Evolutionary conservation across 352 stramenopile species (phyloP).

Genomic region (Globisporangium cylindrosporum): DNA sequence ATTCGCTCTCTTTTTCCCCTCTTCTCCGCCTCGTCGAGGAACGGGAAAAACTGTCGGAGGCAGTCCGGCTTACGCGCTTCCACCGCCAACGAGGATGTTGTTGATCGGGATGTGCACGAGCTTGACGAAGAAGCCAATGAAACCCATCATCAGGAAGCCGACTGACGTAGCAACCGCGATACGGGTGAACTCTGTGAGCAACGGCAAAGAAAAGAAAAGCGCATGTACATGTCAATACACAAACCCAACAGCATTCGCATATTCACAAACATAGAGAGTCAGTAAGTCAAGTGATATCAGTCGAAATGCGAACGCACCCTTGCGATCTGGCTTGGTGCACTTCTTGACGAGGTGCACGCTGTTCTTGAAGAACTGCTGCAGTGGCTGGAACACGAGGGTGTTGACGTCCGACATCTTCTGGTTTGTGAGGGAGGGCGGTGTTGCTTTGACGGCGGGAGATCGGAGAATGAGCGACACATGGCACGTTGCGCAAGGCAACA

Average conservation of each 20-base stretch:
- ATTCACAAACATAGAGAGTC: neutral
- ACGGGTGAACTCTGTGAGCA: conserved; percentile 89
- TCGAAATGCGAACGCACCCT: conserved; percentile 65
- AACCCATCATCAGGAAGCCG: conserved; percentile 99
- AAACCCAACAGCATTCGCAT: no score
- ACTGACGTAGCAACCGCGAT: conserved; percentile 95
- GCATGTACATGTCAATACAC: conserved; percentile 6
- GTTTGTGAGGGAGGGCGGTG: neutral
- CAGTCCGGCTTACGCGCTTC: conserved; percentile 55
- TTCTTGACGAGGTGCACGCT: conserved; percentile 98
- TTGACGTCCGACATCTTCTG: conserved; percentile 85
- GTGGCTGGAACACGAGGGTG: conserved; percentile 92
- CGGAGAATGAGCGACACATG: conserved; percentile 21
- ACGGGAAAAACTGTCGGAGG: conserved; percentile 1
- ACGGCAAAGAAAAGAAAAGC: conserved; percentile 11
- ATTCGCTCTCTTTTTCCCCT: neutral
- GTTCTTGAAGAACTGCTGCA: conserved; percentile 98
- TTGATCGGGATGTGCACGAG: conserved; percentile 99
- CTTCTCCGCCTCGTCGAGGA: neutral
- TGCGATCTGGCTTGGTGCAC: conserved; percentile 98
- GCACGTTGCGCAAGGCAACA: neutral
- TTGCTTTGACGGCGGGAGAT: conserved; percentile 18
- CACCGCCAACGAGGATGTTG: conserved; percentile 97
- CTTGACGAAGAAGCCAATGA: conserved; percentile 99
- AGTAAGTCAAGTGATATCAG: neutral